Evolutionary conservation across 352 stramenopile genomes (phyloP).

Genomic region (Pythium monospermum): DNA sequence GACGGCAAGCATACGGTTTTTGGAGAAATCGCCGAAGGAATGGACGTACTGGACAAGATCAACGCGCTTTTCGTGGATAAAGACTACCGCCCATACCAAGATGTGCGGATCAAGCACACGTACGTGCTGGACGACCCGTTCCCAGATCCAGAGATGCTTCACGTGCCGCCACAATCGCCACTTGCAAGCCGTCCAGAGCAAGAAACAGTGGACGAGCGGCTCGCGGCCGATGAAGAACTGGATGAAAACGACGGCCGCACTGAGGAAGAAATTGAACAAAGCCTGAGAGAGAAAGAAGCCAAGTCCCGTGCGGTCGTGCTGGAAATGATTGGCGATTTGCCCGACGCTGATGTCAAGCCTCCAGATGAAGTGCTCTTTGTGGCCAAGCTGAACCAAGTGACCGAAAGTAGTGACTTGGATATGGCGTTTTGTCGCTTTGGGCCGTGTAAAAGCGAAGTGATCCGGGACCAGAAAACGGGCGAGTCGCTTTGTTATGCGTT

Average conservation of each 20-base stretch:
- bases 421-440: slow-evolving; percentile 94
- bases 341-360: slow-evolving; percentile 95
- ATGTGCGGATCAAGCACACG: slow-evolving; percentile 96
- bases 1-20: slow-evolving; percentile 91
- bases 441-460: slow-evolving; percentile 90
- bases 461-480: slow-evolving; percentile 96
- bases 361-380: slow-evolving; percentile 99
- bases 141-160: slow-evolving; percentile 57
- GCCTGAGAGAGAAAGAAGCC: slow-evolving; percentile 87
- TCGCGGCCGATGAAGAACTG: slow-evolving; percentile 87
- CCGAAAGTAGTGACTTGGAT: slow-evolving; percentile 91
- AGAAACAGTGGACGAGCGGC: slow-evolving; percentile 88
- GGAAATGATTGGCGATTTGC: slow-evolving; percentile 99
- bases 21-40: slow-evolving; percentile 90
- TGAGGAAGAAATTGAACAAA: slow-evolving; percentile 88
- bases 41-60: slow-evolving; percentile 94
- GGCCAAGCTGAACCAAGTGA: slow-evolving; percentile 94
- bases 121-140: slow-evolving; percentile 85
- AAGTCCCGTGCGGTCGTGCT: slow-evolving; percentile 95
- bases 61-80: slow-evolving; percentile 95
- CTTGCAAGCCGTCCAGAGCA: slow-evolving; percentile 82
- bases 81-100: slow-evolving; percentile 93
- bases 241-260: slow-evolving; percentile 67
- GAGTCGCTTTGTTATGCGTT: slow-evolving; percentile 98
- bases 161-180: slow-evolving; percentile 83